A percentile compares a stretch with the other conserved stretches of the same genome.
Conservation (phyloP, 129 eudicot genomes). For the Flaveria sonorensis region DNA sequence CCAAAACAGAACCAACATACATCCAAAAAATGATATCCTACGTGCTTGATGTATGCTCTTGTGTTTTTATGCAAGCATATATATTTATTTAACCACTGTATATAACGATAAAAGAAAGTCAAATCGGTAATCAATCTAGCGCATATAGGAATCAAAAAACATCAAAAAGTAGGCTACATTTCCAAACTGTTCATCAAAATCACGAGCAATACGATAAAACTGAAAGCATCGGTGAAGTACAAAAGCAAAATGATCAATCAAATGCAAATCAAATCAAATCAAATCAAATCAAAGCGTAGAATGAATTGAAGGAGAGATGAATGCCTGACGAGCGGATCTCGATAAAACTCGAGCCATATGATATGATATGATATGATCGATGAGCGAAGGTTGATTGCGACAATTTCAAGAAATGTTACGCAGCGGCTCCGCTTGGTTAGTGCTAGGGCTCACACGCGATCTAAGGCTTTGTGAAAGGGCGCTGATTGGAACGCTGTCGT, state of each 20-base stretch:
- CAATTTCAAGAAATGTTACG: background rate
- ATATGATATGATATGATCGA: too few relatives aligned
- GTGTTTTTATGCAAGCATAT: background rate
- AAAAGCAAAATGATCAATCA: background rate
- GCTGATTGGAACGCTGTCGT: conserved; percentile 15
- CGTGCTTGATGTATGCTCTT: background rate
- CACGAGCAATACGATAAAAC: background rate
- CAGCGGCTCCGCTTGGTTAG: conserved; percentile 14
- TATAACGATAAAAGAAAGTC: background rate
- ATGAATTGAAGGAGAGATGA: background rate
- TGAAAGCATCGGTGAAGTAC: background rate
- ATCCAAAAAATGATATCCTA: background rate
- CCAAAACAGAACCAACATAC: background rate
- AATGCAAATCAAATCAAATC: too few relatives aligned
- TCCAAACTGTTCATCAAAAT: background rate
- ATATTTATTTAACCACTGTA: background rate
- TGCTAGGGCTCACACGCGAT: conserved; percentile 37
- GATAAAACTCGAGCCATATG: conserved; percentile 37
- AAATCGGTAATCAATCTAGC: conserved; percentile 10
- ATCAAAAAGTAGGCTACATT: background rate
- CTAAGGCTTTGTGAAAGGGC: background rate
- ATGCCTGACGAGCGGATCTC: conserved; percentile 47
- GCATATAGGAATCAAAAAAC: background rate
- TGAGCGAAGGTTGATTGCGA: background rate
- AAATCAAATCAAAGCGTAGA: background rate